phyloP scores from a whole-genome alignment of 352 stramenopile species.

The Phytophthora pistaciae region DNA sequence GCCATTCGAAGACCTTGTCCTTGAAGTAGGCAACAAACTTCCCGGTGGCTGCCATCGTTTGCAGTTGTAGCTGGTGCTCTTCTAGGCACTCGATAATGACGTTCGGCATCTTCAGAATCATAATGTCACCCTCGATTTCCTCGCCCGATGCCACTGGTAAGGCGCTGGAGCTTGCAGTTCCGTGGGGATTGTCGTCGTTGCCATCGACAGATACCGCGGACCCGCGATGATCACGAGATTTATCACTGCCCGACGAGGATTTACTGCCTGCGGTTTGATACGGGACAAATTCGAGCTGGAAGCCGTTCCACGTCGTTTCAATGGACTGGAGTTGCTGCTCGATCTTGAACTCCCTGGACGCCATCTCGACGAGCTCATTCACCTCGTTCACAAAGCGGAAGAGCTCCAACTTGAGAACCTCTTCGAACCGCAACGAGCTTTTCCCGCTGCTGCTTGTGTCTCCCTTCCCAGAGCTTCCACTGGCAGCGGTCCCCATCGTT shows the following conservation, averaged over 20 bases:
- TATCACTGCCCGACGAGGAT: slow-evolving; percentile 4
- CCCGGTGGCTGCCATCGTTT: slow-evolving; percentile 96
- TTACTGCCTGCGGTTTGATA: slow-evolving; percentile 82
- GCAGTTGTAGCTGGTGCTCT: slow-evolving; percentile 95
- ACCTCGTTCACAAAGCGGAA: slow-evolving; percentile 94
- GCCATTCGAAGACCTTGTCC: slow-evolving; percentile 96
- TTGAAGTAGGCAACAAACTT: slow-evolving; percentile 97
- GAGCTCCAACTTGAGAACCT: slow-evolving; percentile 94
- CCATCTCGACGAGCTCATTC: slow-evolving; percentile 95
- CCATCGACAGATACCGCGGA: slow-evolving; percentile 2
- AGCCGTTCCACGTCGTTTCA: slow-evolving; percentile 89
- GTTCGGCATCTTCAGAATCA: slow-evolving; percentile 92
- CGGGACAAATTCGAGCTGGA: slow-evolving; percentile 93
- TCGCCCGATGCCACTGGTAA: slow-evolving; percentile 26
- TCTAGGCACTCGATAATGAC: slow-evolving; percentile 95
- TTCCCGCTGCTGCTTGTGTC: slow-evolving; percentile 17
- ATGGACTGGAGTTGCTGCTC: slow-evolving; percentile 96
- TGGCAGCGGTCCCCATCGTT: slow-evolving; percentile 12
- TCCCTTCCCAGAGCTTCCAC: slow-evolving; percentile 11
- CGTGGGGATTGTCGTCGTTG: background rate
- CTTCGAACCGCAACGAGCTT: slow-evolving; percentile 84
- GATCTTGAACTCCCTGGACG: slow-evolving; percentile 97
- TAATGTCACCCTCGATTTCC: slow-evolving; percentile 80
- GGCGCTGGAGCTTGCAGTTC: slow-evolving; percentile 4
- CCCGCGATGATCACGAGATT: slow-evolving; percentile 2